These are phyloP conservation scores for Graphilbum sp. DNA, from an alignment of 2,329 filamentous ascomycete genomes.

Conservation along the genomic window DNA sequence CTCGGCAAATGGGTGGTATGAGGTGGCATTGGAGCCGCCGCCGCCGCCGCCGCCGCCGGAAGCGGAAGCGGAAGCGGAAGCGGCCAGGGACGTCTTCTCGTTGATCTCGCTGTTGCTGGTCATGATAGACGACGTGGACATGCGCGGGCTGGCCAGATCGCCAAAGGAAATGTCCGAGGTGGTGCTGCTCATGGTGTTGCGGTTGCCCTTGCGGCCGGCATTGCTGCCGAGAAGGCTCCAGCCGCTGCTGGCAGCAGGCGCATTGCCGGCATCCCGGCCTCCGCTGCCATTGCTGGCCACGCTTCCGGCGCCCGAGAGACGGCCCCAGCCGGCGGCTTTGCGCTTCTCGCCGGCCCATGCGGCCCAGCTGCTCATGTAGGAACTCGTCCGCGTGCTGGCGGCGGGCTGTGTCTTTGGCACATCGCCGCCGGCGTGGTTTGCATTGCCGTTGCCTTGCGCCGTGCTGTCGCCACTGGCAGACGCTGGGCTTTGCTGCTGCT, in stretches of 20 bases:
- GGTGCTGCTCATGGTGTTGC: constrained; percentile 12
- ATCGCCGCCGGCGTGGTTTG: constrained; percentile 14
- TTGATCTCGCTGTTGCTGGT: constrained; percentile 5
- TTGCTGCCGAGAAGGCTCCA: constrained; percentile 1
- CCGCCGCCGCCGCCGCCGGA: background rate
- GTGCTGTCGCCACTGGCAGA: background rate
- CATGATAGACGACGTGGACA: constrained; percentile 9
- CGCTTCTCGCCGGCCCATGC: constrained; percentile 62
- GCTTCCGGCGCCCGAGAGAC: constrained; percentile 8
- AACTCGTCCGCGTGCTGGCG: constrained; percentile 36
- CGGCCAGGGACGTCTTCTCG: background rate
- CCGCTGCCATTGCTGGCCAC: constrained; percentile 1
- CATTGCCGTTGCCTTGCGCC: constrained; percentile 13
- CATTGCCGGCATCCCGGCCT: background rate
- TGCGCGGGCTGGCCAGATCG: constrained; percentile 4
- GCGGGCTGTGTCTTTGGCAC: constrained; percentile 27
- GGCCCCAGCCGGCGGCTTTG: constrained; percentile 32
- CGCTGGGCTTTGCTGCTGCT: background rate
- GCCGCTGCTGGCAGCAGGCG: background rate
- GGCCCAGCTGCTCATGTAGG: constrained; percentile 54
- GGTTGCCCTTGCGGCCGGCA: constrained; percentile 7
- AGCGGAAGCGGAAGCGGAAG: no score
- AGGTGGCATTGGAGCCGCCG: background rate
- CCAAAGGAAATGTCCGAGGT: constrained; percentile 8
- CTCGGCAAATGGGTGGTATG: no score